phyloP scores from a whole-genome alignment of 116 monocot species.

The Iris pallida region DNA sequence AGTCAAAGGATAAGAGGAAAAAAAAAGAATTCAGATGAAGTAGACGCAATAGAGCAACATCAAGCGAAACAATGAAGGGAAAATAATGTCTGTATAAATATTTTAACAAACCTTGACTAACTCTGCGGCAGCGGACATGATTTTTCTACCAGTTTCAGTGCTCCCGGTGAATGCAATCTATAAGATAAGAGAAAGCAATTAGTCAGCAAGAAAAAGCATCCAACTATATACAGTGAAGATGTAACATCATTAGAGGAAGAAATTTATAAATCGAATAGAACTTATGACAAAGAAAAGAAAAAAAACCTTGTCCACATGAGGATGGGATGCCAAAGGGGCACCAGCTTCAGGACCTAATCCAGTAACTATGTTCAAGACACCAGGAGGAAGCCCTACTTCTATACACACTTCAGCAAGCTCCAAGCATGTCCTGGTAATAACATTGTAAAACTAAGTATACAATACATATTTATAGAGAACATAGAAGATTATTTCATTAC shows the following conservation, averaged over 20 bases:
- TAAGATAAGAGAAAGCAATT: conserved; percentile 12
- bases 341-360: conserved; percentile 94
- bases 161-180: conserved; percentile 99
- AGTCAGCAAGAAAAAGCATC: background rate
- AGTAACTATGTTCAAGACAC: conserved; percentile 90
- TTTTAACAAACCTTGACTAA: conserved; percentile 62
- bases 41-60: conserved; percentile 1
- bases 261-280: conserved; percentile 1
- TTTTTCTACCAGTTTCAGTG: conserved; percentile 75
- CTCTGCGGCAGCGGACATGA: conserved; percentile 92
- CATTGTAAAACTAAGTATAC: background rate
- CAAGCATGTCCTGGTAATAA: conserved; percentile 72
- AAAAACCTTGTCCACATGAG: conserved; percentile 85
- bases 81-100: background rate
- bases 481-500: conserved; percentile 3
- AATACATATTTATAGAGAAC: background rate
- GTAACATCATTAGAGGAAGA: background rate
- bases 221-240: background rate
- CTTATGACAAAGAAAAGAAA: background rate
- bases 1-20: background rate
- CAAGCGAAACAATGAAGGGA: background rate
- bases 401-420: conserved; percentile 89
- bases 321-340: conserved; percentile 85
- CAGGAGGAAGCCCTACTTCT: conserved; percentile 92
- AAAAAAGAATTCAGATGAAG: background rate